Base-by-base conservation (phyloP, 441 rosid genomes). In the Erysimum pusillum region DNA sequence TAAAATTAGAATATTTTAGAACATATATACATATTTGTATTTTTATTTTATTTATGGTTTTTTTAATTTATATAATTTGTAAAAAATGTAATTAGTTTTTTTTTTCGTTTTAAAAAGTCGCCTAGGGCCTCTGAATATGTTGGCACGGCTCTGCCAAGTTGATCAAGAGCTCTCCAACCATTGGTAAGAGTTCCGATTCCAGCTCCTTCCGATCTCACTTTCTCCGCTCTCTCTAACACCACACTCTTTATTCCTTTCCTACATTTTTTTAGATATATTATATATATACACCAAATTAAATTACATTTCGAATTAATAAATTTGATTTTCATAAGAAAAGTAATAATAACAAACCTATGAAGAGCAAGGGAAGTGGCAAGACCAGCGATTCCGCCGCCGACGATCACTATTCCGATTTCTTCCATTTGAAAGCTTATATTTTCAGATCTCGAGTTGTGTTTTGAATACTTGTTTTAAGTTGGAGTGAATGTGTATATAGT, bases 301-400 rank as follows among this genome's bases (percentile, higher is more conserved):
- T 57, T 41, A 25, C 22, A 35, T 7, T 11, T 34, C 7, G 4
- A 54, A 10, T 6, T 56, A 25, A 39, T 22, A 0, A 57, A 31
- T 3, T 9, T 22, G 5, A 25, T n/a, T 22, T 5, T 6, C 20
- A 17, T 0, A 18, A n/a, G 1, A 6, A 2, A 12, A 22, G 6
- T 7, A 18, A 12, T 38, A 28, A 25, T 1, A 7, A 71, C 59
- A 71, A 62, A 88, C 91, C 92, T 81, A 73, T 86, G 87, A 68
- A 90, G 87, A 73, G 96, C 90, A 9, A 88, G 87, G 2, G 91
- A 89, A 4, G 93, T 85, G 11, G 91, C 89, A 4, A 90, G 86
- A 7, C 93, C 93, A 52, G 85, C 82, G 12, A 90, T 90, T 31
- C 91, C 93, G 3, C 89, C 91, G 5, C 96, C 91, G 0, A 86